These are phyloP conservation scores for Ceriops tagal DNA, from an alignment of 345 rosid species.

Conservation along the genomic window DNA sequence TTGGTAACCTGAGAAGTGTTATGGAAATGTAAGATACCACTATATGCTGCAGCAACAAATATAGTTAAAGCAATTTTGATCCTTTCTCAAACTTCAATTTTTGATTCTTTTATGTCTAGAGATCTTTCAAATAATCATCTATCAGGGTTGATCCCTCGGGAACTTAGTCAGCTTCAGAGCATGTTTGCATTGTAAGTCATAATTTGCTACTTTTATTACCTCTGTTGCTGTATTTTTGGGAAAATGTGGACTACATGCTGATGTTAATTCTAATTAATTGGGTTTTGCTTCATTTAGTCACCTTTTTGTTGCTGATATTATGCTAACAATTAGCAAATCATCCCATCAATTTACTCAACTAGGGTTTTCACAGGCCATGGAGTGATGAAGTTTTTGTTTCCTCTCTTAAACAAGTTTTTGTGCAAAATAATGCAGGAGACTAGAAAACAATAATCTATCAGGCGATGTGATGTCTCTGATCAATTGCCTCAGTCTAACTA, in stretches of 20 bases:
- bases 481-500: constrained; percentile 67
- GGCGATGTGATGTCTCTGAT: constrained; percentile 62
- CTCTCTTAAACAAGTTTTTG: constrained; percentile 12
- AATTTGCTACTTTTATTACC: background rate
- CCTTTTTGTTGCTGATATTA: no score
- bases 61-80: background rate
- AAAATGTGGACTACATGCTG: background rate
- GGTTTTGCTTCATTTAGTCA: background rate
- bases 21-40: constrained; percentile 66
- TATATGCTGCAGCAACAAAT: background rate
- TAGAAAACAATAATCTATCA: constrained; percentile 76
- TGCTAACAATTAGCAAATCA: background rate
- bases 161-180: constrained; percentile 72
- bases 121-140: constrained; percentile 92
- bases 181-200: constrained; percentile 64
- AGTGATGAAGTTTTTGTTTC: no score
- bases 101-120: constrained; percentile 36
- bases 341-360: background rate
- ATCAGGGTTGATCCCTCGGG: constrained; percentile 72
- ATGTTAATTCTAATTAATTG: background rate
- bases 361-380: background rate
- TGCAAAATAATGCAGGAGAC: constrained; percentile 72
- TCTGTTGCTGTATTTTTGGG: background rate
- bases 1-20: constrained; percentile 82
- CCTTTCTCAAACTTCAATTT: constrained; percentile 10